phyloP scores from a whole-genome alignment of 2,329 filamentous ascomycete genomes.

The Phaeosphaeriaceae sp. region DNA sequence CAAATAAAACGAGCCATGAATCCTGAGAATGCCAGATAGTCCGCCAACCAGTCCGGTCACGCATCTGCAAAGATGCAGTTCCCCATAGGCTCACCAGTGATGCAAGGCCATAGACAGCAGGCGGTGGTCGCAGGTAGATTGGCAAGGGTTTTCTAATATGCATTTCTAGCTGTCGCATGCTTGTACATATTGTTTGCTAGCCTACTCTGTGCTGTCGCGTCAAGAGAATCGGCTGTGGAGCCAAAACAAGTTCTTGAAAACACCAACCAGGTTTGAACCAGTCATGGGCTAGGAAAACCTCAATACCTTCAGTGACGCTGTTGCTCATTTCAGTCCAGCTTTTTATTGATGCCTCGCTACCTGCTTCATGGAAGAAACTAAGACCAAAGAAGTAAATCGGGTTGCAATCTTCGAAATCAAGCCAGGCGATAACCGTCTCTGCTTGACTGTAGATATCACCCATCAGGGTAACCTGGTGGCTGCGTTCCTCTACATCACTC shows the following conservation, averaged over 20 bases:
- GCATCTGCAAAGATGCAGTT: not conserved
- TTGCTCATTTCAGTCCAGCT: no score
- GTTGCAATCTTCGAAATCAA: not conserved
- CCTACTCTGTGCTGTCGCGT: not conserved
- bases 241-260: not conserved
- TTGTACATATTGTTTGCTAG: not conserved
- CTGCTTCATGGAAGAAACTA: not conserved
- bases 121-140: not conserved
- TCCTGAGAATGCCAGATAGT: not conserved
- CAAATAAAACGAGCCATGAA: not conserved
- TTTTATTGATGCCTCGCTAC: no score
- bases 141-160: not conserved
- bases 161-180: not conserved
- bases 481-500: not conserved
- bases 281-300: not conserved
- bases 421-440: not conserved
- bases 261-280: not conserved
- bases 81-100: not conserved
- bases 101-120: not conserved
- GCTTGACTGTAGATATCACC: slow-evolving; percentile 1
- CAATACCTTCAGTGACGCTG: not conserved
- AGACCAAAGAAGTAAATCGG: not conserved
- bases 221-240: not conserved
- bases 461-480: not conserved
- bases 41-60: not conserved